These are phyloP conservation scores for Pestalotiopsis sp. DNA, from an alignment of 2,329 filamentous ascomycete species.

Conservation along the genomic window DNA sequence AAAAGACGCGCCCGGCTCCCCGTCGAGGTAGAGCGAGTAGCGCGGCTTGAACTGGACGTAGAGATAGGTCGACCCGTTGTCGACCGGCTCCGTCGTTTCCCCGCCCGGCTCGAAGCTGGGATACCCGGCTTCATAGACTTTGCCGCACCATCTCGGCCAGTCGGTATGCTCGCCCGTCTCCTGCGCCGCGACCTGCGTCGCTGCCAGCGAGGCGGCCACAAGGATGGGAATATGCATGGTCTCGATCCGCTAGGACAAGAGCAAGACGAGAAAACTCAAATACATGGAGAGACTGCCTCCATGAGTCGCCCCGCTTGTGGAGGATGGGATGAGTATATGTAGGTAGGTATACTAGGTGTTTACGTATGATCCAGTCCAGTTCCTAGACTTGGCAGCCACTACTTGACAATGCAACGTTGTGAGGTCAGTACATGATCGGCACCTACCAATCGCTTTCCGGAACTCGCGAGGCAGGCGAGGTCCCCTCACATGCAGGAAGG, in stretches of 20 bases:
- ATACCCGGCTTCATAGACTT: slow-evolving; percentile 8
- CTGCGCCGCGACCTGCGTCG: not conserved
- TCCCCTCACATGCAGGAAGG: slow-evolving; percentile 1
- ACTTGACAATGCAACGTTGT: not conserved
- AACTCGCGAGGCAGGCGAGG: too few species aligned
- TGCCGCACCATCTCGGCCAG: slow-evolving; percentile 14
- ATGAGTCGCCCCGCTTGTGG: too few species aligned
- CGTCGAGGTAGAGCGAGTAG: slow-evolving; percentile 47
- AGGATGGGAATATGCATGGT: not conserved
- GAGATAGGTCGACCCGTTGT: slow-evolving; percentile 5
- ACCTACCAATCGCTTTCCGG: not conserved
- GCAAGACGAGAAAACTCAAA: not conserved
- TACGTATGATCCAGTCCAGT: too few species aligned
- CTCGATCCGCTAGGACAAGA: not conserved
- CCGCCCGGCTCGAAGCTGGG: slow-evolving; percentile 13
- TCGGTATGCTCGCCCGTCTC: slow-evolving; percentile 9
- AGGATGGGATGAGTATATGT: too few species aligned
- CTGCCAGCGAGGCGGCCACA: not conserved
- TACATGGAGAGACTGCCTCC: too few species aligned
- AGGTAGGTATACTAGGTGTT: too few species aligned
- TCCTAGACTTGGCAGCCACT: not conserved
- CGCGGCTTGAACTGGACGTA: slow-evolving; percentile 46
- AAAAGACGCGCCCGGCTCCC: slow-evolving; percentile 41
- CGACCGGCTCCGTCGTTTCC: slow-evolving; percentile 3
- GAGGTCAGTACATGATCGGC: not conserved